phyloP scores from a whole-genome alignment of 78 protist genomes.

The Bodo saltans region DNA sequence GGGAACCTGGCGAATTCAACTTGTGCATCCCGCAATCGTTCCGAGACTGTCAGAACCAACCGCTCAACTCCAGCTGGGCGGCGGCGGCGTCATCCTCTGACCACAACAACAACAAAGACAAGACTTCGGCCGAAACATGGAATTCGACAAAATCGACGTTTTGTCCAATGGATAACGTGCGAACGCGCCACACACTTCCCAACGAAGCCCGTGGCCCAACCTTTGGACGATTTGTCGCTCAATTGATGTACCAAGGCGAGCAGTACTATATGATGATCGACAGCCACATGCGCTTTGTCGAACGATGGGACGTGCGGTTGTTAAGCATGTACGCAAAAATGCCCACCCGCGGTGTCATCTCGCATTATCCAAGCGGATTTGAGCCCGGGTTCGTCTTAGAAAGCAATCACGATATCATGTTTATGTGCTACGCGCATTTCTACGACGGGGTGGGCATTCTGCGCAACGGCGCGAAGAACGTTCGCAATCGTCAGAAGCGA shows the following conservation, averaged over 20 bases:
- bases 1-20: background rate
- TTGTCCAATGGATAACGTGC: background rate
- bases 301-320: slow-evolving; percentile 12
- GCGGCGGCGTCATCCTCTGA: no score
- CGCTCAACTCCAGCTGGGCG: no score
- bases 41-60: background rate
- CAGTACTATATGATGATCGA: slow-evolving; percentile 19
- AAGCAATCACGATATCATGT: background rate
- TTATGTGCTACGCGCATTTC: background rate
- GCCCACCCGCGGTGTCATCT: background rate
- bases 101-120: no score
- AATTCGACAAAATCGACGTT: no score
- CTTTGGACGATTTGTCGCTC: background rate
- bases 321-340: no score
- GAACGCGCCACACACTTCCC: background rate
- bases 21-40: background rate
- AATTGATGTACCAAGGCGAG: slow-evolving; percentile 22
- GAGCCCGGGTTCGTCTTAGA: background rate
- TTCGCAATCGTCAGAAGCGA: background rate
- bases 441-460: background rate
- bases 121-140: no score
- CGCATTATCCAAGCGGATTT: slow-evolving; percentile 27
- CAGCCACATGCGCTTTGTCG: slow-evolving; percentile 23
- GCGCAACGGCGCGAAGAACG: background rate
- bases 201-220: slow-evolving; percentile 2